Evolutionary conservation across 1,284 basidiomycete species (phyloP).

Genomic region (Sporisorium reilianum): DNA sequence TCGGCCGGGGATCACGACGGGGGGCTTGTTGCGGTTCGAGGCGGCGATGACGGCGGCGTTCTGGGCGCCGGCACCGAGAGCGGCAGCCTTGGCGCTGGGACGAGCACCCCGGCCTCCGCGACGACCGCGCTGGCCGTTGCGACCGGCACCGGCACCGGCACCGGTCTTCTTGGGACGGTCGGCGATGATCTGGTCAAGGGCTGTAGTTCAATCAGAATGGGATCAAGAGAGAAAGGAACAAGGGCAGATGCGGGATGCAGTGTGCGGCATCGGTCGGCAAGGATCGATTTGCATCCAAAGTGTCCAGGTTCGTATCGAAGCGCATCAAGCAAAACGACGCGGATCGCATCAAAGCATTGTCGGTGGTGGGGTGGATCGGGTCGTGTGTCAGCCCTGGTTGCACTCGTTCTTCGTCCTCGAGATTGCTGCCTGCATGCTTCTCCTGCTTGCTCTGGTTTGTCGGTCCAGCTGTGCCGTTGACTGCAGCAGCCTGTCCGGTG

Average conservation of each 20-base stretch:
- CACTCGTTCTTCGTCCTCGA: background rate
- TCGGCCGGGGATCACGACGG: conserved; percentile 66
- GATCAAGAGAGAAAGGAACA: conserved; percentile 12
- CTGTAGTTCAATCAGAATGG: conserved; percentile 31
- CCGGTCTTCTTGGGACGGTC: conserved; percentile 59
- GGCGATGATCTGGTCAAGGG: conserved; percentile 67
- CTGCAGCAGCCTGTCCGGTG: background rate
- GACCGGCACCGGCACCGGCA: conserved; percentile 35
- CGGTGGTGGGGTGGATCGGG: background rate
- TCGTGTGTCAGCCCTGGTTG: conserved; percentile 14
- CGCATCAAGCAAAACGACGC: background rate
- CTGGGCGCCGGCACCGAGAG: conserved; percentile 55
- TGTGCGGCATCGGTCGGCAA: background rate
- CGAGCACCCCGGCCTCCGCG: conserved; percentile 46
- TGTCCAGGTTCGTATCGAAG: background rate
- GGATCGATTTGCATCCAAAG: background rate
- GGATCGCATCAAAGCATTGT: conserved; percentile 3
- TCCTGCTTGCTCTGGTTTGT: background rate
- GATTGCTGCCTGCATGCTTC: conserved; percentile 7
- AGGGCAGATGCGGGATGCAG: background rate
- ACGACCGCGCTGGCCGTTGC: conserved; percentile 40
- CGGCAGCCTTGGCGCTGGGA: conserved; percentile 64
- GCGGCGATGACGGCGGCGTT: conserved; percentile 61
- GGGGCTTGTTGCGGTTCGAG: conserved; percentile 65
- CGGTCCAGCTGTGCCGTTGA: background rate